phyloP scores from a whole-genome alignment of 805 yeast genomes.

The Metschnikowia shivogae region DNA sequence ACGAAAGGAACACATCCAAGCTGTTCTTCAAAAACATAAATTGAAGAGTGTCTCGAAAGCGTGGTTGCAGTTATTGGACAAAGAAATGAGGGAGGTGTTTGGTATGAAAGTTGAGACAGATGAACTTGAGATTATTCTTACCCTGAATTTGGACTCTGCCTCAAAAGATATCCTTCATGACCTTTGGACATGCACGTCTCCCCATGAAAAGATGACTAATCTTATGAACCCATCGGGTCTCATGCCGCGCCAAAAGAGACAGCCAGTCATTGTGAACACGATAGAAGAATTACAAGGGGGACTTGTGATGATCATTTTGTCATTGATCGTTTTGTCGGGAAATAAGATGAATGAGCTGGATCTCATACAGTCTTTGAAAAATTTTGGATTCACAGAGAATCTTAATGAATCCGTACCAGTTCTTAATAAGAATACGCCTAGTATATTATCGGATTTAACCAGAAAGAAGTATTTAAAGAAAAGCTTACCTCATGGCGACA shows the following conservation, averaged over 20 bases:
- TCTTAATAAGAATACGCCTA: constrained; percentile 19
- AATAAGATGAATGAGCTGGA: constrained; percentile 29
- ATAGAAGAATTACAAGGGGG: constrained; percentile 30
- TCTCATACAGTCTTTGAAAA: constrained; percentile 19
- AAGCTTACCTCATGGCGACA: constrained; percentile 14
- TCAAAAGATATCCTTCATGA: constrained; percentile 24
- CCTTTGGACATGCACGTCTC: constrained; percentile 18
- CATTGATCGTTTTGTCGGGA: constrained; percentile 29
- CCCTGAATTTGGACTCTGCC: constrained; percentile 18
- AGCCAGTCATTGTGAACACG: constrained; percentile 20
- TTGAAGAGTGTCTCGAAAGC: constrained; percentile 20
- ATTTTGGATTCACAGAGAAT: constrained; percentile 26
- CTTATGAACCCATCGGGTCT: constrained; percentile 11
- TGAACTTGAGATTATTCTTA: constrained; percentile 19
- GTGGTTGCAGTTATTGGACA: constrained; percentile 18
- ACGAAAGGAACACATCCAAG: constrained; percentile 13
- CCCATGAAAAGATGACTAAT: background rate
- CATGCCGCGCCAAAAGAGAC: constrained; percentile 20
- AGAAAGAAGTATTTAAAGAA: constrained; percentile 28
- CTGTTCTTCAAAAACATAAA: constrained; percentile 10
- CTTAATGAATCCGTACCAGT: constrained; percentile 19
- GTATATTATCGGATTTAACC: constrained; percentile 24
- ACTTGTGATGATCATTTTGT: constrained; percentile 24
- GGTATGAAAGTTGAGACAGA: constrained; percentile 23
- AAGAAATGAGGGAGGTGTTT: constrained; percentile 21